A percentile compares a stretch with the other conserved stretches of the same genome.
Evolutionary conservation across 768 basidiomycete genomes (phyloP).

Genomic region (Leccinum uliginosum): DNA sequence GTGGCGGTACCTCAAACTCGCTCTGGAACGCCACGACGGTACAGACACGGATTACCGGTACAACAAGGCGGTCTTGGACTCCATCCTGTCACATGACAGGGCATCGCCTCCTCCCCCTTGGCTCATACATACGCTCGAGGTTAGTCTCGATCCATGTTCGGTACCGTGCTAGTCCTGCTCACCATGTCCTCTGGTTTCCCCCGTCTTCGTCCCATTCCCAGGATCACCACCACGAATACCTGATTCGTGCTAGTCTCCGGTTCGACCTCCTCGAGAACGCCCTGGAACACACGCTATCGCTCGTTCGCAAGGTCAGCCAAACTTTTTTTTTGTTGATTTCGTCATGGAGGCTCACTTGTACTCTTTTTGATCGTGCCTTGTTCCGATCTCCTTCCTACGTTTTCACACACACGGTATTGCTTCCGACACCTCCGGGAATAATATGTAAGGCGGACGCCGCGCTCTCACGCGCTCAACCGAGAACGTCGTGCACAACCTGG

Average conservation of each 20-base stretch:
- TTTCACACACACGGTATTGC: not conserved
- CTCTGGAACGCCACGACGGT: slow-evolving; percentile 74
- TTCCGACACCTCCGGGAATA: not conserved
- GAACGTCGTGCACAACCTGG: slow-evolving; percentile 63
- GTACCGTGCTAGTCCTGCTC: not conserved
- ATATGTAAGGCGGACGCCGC: slow-evolving; percentile 45
- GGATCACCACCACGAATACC: slow-evolving; percentile 77
- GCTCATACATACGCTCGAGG: slow-evolving; percentile 75
- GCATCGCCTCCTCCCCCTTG: slow-evolving; percentile 69
- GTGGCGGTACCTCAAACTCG: slow-evolving; percentile 83
- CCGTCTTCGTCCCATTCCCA: not conserved
- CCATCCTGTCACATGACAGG: slow-evolving; percentile 64
- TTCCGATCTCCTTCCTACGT: not conserved
- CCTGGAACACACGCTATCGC: slow-evolving; percentile 62
- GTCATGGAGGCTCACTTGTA: slow-evolving; percentile 4
- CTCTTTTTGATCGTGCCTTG: slow-evolving; percentile 1
- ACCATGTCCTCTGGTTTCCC: not conserved
- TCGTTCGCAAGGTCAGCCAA: slow-evolving; percentile 66
- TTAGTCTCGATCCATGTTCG: slow-evolving; percentile 25
- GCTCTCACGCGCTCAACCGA: slow-evolving; percentile 48
- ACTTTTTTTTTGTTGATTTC: not conserved
- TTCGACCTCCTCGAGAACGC: slow-evolving; percentile 80
- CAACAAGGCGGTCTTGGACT: slow-evolving; percentile 71
- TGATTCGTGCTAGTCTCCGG: slow-evolving; percentile 73
- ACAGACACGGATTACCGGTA: slow-evolving; percentile 70